Evolutionary conservation across 345 rosid species (phyloP), one percentile per base, ranked within the genome.

Genomic region (Gossypium ekmanianum): DNA sequence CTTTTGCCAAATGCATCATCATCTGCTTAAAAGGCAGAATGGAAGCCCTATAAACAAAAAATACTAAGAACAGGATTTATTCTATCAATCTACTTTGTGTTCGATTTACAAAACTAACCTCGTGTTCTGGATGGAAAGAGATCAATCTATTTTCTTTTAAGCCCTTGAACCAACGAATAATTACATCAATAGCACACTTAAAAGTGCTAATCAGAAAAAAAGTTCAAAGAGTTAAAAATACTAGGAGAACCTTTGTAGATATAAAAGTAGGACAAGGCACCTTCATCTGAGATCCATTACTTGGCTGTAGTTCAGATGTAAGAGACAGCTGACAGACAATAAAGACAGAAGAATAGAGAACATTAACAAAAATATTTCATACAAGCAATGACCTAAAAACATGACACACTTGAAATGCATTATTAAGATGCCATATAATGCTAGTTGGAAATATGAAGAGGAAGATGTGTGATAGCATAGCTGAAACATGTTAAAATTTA

Each of bases 141-240:
- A 82, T 84, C 78, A 74, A 71, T 90, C 90, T 89, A 71, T 92
- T 94, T 87, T 94, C 99, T 86, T 95, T 92, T 82, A 87, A 84
- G 82, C 87, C 92, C 99, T 95, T 82, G 51, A 75, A 81, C 79
- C 81, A 84, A 77, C 67, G 78, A 82, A 80, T 59, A 75, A 82
- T 77, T 58, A 84, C 80, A 64, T 84, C 75, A 83, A 67, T 48
- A 17, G 11, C 61, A 70, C 63, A 61, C 55, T 65, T 59, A 10
- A 11, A 17, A 74, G 39, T 43, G 65, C 64, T 17, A 68, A 68
- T 26, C 17, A 43, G 16, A 51, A 61, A 48, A 43, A 47, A 1
- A 18, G n/a, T 34, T 34, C 6, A 5, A 34, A 34, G 41, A 65
- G 27, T 18, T 74, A 61, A 20, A 34, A 61, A 57, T 70, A 47